These are phyloP conservation scores for Lepidium africanum DNA, from an alignment of 345 rosid genomes.

Conservation along the genomic window DNA sequence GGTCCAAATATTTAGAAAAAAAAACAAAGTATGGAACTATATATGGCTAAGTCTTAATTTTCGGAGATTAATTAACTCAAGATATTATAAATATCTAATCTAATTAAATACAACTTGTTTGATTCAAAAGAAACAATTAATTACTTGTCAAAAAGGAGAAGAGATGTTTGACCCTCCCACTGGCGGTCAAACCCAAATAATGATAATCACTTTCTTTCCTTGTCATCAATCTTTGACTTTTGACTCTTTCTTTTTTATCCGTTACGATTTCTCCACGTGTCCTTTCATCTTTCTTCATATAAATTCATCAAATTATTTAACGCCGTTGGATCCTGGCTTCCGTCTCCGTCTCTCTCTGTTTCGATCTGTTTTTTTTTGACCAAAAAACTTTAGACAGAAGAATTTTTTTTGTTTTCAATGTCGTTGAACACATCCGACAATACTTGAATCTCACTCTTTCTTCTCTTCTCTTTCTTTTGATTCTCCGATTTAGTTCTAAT, in stretches of 20 bases:
- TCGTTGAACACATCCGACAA: constrained; percentile 36
- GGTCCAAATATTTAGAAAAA: no score
- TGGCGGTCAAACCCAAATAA: constrained; percentile 41
- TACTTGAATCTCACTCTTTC: constrained; percentile 34
- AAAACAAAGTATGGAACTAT: no score
- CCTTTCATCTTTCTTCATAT: background rate
- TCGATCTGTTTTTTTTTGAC: constrained; percentile 31
- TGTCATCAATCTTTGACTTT: constrained; percentile 51
- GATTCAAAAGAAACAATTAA: constrained; percentile 17
- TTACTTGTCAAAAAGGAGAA: background rate
- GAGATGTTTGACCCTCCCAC: constrained; percentile 31
- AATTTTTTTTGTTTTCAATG: constrained; percentile 28
- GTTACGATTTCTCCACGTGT: constrained; percentile 24
- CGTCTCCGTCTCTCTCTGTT: constrained; percentile 28
- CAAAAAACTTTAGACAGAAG: constrained; percentile 13
- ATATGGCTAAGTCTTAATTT: no score
- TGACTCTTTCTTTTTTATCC: background rate
- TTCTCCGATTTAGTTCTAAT: background rate
- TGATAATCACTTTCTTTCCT: constrained; percentile 32
- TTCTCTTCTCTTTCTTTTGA: background rate
- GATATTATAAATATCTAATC: background rate
- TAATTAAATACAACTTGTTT: background rate
- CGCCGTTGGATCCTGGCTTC: constrained; percentile 23
- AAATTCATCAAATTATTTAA: background rate
- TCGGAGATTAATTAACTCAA: background rate